Evolutionary conservation across 2,329 filamentous ascomycete species (phyloP).

Genomic region (Alternaria consortialis): DNA sequence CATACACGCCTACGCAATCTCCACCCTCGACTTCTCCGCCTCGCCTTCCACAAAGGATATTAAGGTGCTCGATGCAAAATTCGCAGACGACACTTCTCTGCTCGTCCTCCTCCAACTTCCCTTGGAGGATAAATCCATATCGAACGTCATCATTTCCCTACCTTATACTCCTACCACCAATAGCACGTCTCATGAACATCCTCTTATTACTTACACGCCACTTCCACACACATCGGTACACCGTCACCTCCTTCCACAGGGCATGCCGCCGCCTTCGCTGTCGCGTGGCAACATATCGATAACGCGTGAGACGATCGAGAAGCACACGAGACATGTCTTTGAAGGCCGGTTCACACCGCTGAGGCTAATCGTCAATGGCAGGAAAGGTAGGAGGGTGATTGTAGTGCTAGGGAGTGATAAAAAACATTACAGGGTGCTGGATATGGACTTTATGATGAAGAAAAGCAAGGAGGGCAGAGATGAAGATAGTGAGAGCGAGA

Average conservation of each 20-base stretch:
- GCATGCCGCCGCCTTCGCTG: background rate
- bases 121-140: background rate
- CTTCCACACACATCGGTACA: constrained; percentile 9
- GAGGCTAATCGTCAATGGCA: constrained; percentile 64
- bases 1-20: constrained; percentile 56
- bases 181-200: constrained; percentile 30
- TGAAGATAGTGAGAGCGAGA: constrained; percentile 5
- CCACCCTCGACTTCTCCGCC: constrained; percentile 59
- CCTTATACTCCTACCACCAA: constrained; percentile 20
- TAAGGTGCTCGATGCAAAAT: constrained; percentile 70
- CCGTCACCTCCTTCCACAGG: constrained; percentile 5
- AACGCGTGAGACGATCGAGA: constrained; percentile 14
- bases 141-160: constrained; percentile 41
- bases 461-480: constrained; percentile 21
- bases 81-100: constrained; percentile 69
- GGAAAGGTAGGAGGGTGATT: constrained; percentile 61
- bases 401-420: constrained; percentile 64
- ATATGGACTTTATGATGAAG: constrained; percentile 57
- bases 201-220: constrained; percentile 17
- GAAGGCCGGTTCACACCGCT: constrained; percentile 58
- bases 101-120: constrained; percentile 64
- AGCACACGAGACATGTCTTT: constrained; percentile 59
- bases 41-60: constrained; percentile 54
- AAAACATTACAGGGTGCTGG: constrained; percentile 64
- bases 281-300: constrained; percentile 9